These are phyloP conservation scores for Apiospora kogelbergensis DNA, from an alignment of 2,329 filamentous ascomycete genomes.

Conservation along the genomic window DNA sequence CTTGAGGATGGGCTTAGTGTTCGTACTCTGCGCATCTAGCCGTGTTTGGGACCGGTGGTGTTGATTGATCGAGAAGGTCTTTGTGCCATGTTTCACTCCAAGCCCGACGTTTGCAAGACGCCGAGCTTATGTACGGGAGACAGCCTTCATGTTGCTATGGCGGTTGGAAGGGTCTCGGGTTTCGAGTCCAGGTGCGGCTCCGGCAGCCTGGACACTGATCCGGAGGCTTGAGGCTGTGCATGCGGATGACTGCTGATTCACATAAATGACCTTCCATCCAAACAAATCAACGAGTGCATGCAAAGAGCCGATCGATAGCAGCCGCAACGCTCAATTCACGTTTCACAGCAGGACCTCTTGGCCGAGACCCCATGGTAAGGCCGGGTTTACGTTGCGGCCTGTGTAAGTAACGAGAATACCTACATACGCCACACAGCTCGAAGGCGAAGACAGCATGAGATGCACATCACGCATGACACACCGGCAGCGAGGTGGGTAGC, in stretches of 20 bases:
- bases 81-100: slow-evolving; percentile 13
- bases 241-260: slow-evolving; percentile 9
- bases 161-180: neutral
- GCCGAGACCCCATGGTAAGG: neutral
- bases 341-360: neutral
- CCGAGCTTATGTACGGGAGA: neutral
- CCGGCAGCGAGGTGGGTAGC: neutral
- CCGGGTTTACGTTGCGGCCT: neutral
- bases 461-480: neutral
- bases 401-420: neutral
- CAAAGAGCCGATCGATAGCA: neutral
- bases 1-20: neutral
- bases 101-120: neutral
- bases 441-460: neutral
- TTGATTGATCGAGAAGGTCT: neutral
- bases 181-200: neutral
- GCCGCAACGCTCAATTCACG: neutral
- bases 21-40: slow-evolving; percentile 8
- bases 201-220: neutral
- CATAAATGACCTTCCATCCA: slow-evolving; percentile 9
- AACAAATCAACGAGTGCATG: neutral
- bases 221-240: slow-evolving; percentile 6
- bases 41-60: slow-evolving; percentile 1
- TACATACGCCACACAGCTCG: neutral
- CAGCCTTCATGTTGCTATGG: neutral